phyloP scores from a whole-genome alignment of 2,329 filamentous ascomycete genomes.

The Penicillium sp. region DNA sequence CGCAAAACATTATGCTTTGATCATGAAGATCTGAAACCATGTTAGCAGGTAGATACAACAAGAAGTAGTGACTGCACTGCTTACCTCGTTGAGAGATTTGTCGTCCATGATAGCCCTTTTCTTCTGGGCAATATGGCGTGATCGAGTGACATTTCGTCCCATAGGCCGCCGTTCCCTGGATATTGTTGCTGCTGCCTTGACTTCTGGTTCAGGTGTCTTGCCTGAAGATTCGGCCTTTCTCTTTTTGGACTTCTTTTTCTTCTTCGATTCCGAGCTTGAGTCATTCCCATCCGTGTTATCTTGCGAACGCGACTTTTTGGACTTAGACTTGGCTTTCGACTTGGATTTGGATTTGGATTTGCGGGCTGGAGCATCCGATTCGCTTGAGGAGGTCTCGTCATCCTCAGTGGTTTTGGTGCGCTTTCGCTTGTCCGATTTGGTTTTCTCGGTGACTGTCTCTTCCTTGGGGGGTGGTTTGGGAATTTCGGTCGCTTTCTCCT shows the following conservation, averaged over 20 bases:
- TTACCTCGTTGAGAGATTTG: conserved; percentile 79
- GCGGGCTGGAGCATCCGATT: conserved; percentile 9
- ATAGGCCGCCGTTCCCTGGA: conserved; percentile 48
- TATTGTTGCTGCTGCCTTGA: conserved; percentile 41
- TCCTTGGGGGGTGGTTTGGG: conserved; percentile 46
- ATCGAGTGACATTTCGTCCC: conserved; percentile 69
- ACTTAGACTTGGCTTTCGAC: conserved; percentile 23
- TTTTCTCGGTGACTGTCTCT: conserved; percentile 52
- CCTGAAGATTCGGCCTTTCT: conserved; percentile 33
- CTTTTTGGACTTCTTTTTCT: conserved; percentile 35
- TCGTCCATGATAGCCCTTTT: conserved; percentile 75
- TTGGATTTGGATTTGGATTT: conserved; percentile 20
- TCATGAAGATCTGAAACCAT: conserved; percentile 24
- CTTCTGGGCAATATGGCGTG: conserved; percentile 85
- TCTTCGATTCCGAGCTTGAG: conserved; percentile 26
- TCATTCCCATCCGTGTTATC: conserved; percentile 20
- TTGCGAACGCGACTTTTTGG: conserved; percentile 19
- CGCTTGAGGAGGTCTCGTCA: conserved; percentile 8
- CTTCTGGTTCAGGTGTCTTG: conserved; percentile 1
- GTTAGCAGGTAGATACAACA: conserved; percentile 4
- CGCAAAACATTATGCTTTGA: conserved; percentile 21
- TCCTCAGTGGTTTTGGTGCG: conserved; percentile 1
- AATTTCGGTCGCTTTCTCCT: conserved; percentile 44
- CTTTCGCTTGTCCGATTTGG: conserved; percentile 28
- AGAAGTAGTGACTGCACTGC: conserved; percentile 17